phyloP scores from a whole-genome alignment of 257 asterid genomes.

The Primulina eburnea region DNA sequence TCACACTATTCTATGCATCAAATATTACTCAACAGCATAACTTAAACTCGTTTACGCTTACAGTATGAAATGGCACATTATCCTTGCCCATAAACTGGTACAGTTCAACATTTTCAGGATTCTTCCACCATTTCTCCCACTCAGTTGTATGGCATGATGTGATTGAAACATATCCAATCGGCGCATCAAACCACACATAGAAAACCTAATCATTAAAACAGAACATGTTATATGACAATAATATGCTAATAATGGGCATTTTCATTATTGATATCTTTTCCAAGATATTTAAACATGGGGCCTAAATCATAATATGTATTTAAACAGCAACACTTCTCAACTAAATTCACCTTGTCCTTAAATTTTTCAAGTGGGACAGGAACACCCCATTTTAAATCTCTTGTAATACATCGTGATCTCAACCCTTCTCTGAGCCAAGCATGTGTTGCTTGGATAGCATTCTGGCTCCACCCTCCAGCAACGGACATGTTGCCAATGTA shows the following conservation, averaged over 20 bases:
- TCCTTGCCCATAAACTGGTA: slow-evolving; percentile 99
- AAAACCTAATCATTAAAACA: slow-evolving; percentile 61
- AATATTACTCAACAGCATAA: not conserved
- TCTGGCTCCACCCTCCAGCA: slow-evolving; percentile 95
- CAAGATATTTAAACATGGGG: slow-evolving; percentile 10
- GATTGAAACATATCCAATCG: slow-evolving; percentile 93
- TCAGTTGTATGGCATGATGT: slow-evolving; percentile 89
- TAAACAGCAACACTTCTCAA: slow-evolving; percentile 6
- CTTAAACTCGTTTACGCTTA: slow-evolving; percentile 35
- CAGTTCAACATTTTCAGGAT: slow-evolving; percentile 91
- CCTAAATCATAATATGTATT: not conserved
- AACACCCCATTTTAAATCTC: slow-evolving; percentile 98
- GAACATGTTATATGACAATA: slow-evolving; percentile 7
- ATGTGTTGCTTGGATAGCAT: slow-evolving; percentile 73
- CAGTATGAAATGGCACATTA: slow-evolving; percentile 96
- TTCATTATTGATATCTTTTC: slow-evolving; percentile 5
- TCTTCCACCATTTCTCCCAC: slow-evolving; percentile 99
- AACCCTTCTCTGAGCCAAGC: slow-evolving; percentile 94
- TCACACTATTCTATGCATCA: slow-evolving; percentile 11
- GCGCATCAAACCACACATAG: slow-evolving; percentile 99
- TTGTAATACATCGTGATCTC: slow-evolving; percentile 73
- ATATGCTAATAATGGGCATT: slow-evolving; percentile 9
- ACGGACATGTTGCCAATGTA: slow-evolving; percentile 64
- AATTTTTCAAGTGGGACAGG: slow-evolving; percentile 89
- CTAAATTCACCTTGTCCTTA: slow-evolving; percentile 68